These are phyloP conservation scores for Botryotinia convoluta DNA, from an alignment of 2,329 filamentous ascomycete genomes.

Conservation along the genomic window DNA sequence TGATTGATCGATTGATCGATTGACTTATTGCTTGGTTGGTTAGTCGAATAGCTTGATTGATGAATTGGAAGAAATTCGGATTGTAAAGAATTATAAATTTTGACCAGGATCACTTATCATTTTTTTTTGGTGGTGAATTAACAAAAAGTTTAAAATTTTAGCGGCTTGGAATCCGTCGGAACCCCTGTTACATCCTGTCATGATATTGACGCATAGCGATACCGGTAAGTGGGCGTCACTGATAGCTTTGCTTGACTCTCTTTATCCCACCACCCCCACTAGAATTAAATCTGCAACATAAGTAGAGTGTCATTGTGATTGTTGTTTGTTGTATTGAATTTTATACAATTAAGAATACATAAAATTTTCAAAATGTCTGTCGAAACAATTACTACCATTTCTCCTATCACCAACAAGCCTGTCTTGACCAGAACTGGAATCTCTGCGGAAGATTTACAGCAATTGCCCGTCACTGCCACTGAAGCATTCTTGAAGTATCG, in stretches of 20 bases:
- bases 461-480: constrained; percentile 68
- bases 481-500: constrained; percentile 75
- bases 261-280: constrained; percentile 10
- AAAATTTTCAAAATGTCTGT: constrained; percentile 53
- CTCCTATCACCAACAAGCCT: constrained; percentile 81
- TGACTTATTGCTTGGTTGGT: constrained; percentile 7
- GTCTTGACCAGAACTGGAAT: constrained; percentile 77
- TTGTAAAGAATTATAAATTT: background rate
- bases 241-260: constrained; percentile 8
- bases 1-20: constrained; percentile 10
- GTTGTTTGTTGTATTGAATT: constrained; percentile 6
- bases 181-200: constrained; percentile 12
- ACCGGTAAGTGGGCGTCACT: constrained; percentile 7
- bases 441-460: constrained; percentile 65
- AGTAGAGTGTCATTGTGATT: background rate
- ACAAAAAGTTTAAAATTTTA: constrained; percentile 15
- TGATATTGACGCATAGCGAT: constrained; percentile 6
- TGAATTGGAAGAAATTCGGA: constrained; percentile 6
- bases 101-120: background rate
- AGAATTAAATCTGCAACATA: constrained; percentile 9
- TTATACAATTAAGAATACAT: background rate
- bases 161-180: background rate
- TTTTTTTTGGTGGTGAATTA: background rate
- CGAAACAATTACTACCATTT: constrained; percentile 74
- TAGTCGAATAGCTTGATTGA: constrained; percentile 14